Evolutionary conservation across 2,329 filamentous ascomycete genomes (phyloP), one percentile per base, ranked within the genome.

Genomic region (Neofusicoccum sp.): DNA sequence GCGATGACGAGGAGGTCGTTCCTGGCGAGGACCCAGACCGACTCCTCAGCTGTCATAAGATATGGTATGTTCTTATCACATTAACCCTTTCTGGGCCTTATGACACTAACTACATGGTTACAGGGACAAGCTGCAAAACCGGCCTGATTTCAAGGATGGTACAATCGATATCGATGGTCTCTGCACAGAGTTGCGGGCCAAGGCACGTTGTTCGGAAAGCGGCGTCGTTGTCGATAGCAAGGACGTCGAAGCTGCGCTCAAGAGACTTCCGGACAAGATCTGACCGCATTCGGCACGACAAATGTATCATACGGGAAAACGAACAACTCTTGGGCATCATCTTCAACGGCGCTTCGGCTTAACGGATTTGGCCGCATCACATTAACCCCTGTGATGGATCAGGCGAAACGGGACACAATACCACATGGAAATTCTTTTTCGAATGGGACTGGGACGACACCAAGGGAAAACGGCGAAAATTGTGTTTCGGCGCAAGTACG

Each of bases 131-230:
- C 77, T 97, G 24, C 91, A 96, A 78, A 86, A 84, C 36, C 96
- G 92, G 74, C 88, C 91, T 63, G 92, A 89, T 73, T 95, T 96
- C 67, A 89, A 93, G 71, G 90, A 86, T 61, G 93, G 93, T 67
- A 93, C 96, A 67, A 91, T 98, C 65, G 95, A 99, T 67, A 89
- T 99, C 51, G 95, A 99, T 71, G 87, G 89, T 34, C 84, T 99
- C 26, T 99, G 95, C 78, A 89, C 89, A 4, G 93, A 99, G 72
- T 85, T 99, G 12, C 90, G 93, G 65, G 90, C 93, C 73, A 99
- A 99, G 79, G 95, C 95, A 61, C 95, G 93, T 72, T 99, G 95
- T 75, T 96, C 92, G 0, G 90, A 96, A 67, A 89, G 84, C 16
- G 93, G 95, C 14, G 91, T 96, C 11, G 91, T 96, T 16, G 90